Evolutionary conservation across 2,329 filamentous ascomycete genomes (phyloP).

Genomic region (Aplosporella prunicola): DNA sequence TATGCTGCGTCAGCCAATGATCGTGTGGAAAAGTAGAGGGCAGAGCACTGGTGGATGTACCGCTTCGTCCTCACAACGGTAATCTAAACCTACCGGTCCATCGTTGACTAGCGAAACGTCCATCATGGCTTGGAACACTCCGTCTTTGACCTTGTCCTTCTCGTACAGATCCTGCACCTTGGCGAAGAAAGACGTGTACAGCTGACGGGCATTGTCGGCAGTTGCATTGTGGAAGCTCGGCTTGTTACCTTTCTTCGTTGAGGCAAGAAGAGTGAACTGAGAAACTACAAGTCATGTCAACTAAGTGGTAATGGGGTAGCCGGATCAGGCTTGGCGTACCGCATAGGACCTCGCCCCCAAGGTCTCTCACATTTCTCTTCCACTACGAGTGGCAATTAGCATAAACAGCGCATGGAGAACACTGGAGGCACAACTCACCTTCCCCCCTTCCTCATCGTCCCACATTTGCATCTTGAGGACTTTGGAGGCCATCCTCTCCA

Average conservation of each 20-base stretch:
- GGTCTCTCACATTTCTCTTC: conserved; percentile 83
- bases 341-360: conserved; percentile 86
- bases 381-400: conserved; percentile 47
- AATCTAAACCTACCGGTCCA: conserved; percentile 56
- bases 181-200: conserved; percentile 77
- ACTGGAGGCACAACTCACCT: conserved; percentile 37
- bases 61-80: conserved; percentile 47
- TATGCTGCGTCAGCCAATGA: not conserved
- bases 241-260: conserved; percentile 91
- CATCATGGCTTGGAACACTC: conserved; percentile 99
- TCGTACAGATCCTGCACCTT: conserved; percentile 65
- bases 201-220: conserved; percentile 61
- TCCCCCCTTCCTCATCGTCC: conserved; percentile 67
- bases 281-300: conserved; percentile 54
- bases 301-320: conserved; percentile 2
- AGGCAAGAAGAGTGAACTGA: conserved; percentile 88
- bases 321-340: conserved; percentile 45
- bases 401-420: too few species aligned
- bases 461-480: conserved; percentile 85
- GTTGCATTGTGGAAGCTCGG: conserved; percentile 90
- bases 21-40: conserved; percentile 4
- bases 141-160: conserved; percentile 74
- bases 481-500: conserved; percentile 72
- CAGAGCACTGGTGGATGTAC: conserved; percentile 33
- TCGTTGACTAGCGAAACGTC: conserved; percentile 90